These are phyloP conservation scores for Mentha longifolia DNA, from an alignment of 257 asterid species.

Conservation along the genomic window DNA sequence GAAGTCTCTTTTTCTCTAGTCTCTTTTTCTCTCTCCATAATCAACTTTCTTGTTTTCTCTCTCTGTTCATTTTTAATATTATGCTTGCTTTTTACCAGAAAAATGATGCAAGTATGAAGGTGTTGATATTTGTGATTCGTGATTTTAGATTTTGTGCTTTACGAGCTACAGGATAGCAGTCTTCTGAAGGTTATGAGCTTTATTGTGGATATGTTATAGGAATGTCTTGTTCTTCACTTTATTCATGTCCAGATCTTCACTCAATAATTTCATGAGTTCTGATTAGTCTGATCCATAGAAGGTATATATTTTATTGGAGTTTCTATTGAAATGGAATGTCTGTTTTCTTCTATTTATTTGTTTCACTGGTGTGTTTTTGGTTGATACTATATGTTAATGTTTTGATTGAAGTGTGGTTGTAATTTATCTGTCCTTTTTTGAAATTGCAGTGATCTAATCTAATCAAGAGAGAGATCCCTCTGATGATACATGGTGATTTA, in stretches of 20 bases:
- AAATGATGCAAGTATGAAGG: background rate
- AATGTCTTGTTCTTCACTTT: slow-evolving; percentile 20
- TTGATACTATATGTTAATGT: slow-evolving; percentile 11
- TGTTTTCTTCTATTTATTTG: slow-evolving; percentile 4
- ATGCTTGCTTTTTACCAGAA: background rate
- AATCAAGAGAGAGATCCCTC: slow-evolving; percentile 28
- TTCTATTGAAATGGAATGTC: slow-evolving; percentile 7
- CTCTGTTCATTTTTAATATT: background rate
- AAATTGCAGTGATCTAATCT: slow-evolving; percentile 35
- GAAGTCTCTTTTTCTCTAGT: too few species aligned
- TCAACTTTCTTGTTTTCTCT: background rate
- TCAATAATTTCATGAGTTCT: slow-evolving; percentile 20
- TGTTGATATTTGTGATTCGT: slow-evolving; percentile 10
- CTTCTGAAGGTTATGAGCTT: slow-evolving; percentile 20
- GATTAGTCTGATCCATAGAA: background rate
- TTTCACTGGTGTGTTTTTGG: slow-evolving; percentile 17
- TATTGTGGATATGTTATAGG: slow-evolving; percentile 29
- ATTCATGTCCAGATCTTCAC: slow-evolving; percentile 26
- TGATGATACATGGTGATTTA: slow-evolving; percentile 57
- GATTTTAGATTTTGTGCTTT: slow-evolving; percentile 7
- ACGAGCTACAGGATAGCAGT: background rate
- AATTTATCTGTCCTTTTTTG: slow-evolving; percentile 21
- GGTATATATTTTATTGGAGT: background rate
- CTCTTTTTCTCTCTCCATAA: background rate
- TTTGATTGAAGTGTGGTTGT: slow-evolving; percentile 14